These are phyloP conservation scores for Lentinula detonsa DNA, from an alignment of 768 basidiomycete genomes.

Conservation along the genomic window DNA sequence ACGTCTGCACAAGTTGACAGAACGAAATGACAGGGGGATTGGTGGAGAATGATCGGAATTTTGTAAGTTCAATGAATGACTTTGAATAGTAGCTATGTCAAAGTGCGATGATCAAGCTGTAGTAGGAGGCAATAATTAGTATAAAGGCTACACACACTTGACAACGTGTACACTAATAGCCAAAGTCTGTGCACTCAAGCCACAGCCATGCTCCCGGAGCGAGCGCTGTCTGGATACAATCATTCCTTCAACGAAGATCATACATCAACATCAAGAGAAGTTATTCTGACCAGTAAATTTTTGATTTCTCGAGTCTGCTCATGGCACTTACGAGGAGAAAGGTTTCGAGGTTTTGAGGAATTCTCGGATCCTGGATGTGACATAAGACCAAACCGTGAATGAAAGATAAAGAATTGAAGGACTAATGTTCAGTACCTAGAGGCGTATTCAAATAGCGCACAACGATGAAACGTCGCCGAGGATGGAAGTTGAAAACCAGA, in stretches of 20 bases:
- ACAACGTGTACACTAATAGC: neutral
- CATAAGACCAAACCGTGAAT: neutral
- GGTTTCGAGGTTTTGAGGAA: neutral
- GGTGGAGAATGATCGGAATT: neutral
- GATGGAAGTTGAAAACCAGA: neutral
- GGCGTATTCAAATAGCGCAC: too few relatives aligned
- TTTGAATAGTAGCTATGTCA: neutral
- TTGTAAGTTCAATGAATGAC: neutral
- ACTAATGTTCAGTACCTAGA: too few relatives aligned
- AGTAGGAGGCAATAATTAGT: neutral
- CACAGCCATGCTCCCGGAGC: neutral
- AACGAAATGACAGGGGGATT: neutral
- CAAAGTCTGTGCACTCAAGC: neutral
- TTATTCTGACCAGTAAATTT: neutral
- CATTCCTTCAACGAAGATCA: neutral
- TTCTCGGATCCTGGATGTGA: neutral
- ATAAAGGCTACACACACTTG: neutral
- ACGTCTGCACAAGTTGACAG: neutral
- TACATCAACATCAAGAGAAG: neutral
- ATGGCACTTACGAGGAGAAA: neutral
- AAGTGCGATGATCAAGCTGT: neutral
- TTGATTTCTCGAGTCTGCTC: neutral
- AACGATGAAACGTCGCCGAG: neutral
- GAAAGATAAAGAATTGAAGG: neutral
- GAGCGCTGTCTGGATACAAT: neutral